phyloP scores from a whole-genome alignment of 352 stramenopile species.

The Thalassiosira mediterranea region DNA sequence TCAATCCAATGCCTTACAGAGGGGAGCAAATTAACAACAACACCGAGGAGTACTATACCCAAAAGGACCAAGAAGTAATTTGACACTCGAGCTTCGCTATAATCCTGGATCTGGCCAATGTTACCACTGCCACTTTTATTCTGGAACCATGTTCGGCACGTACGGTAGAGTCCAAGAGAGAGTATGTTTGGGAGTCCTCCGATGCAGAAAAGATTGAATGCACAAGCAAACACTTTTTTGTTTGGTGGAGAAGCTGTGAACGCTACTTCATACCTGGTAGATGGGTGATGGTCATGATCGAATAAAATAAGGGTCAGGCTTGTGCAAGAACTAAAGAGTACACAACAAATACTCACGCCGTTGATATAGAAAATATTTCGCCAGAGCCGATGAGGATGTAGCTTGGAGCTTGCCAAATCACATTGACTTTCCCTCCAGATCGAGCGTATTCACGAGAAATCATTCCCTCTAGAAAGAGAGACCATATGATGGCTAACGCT shows the following conservation, averaged over 20 bases:
- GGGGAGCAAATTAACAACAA: constrained; percentile 73
- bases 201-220: constrained; percentile 83
- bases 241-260: constrained; percentile 78
- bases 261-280: constrained; percentile 74
- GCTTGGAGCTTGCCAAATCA: constrained; percentile 76
- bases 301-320: background rate
- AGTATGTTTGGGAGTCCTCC: constrained; percentile 81
- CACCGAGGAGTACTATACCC: constrained; percentile 69
- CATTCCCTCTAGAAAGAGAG: constrained; percentile 76
- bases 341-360: constrained; percentile 46
- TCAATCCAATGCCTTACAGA: constrained; percentile 60
- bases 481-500: constrained; percentile 72
- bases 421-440: constrained; percentile 66
- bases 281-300: background rate
- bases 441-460: constrained; percentile 70
- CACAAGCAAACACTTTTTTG: constrained; percentile 79
- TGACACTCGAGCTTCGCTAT: constrained; percentile 68
- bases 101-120: constrained; percentile 74
- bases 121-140: constrained; percentile 56
- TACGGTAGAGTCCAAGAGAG: constrained; percentile 74
- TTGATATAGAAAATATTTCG: constrained; percentile 83
- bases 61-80: constrained; percentile 82
- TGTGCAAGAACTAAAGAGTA: too few species aligned
- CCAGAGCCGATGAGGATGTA: constrained; percentile 82
- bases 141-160: constrained; percentile 69